phyloP scores from a whole-genome alignment of 768 basidiomycete genomes.

The Serpula lacrymans region DNA sequence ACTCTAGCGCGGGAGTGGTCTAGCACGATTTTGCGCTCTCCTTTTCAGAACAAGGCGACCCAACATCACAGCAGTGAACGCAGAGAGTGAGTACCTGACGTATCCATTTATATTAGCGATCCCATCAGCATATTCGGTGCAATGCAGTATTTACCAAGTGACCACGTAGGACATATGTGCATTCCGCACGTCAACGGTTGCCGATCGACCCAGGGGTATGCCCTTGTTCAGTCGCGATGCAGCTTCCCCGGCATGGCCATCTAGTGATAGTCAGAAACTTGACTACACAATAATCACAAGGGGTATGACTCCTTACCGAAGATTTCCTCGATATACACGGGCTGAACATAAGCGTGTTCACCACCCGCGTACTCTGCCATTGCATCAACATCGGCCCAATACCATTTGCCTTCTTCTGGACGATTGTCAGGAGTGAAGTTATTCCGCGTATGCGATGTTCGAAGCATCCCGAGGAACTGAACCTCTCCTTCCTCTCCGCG shows the following conservation, averaged over 20 bases:
- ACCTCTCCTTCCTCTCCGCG: conserved; percentile 52
- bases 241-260: conserved; percentile 81
- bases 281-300: conserved; percentile 4
- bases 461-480: conserved; percentile 82
- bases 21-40: conserved; percentile 41
- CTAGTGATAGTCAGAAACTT: conserved; percentile 41
- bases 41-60: conserved; percentile 59
- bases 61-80: conserved; percentile 83
- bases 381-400: conserved; percentile 81
- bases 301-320: conserved; percentile 57
- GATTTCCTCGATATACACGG: conserved; percentile 87
- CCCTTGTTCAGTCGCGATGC: conserved; percentile 58
- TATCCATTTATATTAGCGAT: no score
- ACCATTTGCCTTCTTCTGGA: conserved; percentile 80
- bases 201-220: conserved; percentile 78
- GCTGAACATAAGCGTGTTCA: conserved; percentile 67
- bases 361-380: conserved; percentile 83
- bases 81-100: conserved; percentile 84
- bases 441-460: conserved; percentile 71
- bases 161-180: conserved; percentile 92
- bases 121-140: no score
- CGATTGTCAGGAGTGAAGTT: conserved; percentile 87
- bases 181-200: conserved; percentile 86
- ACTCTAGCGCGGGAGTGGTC: conserved; percentile 53
- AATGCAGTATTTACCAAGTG: conserved; percentile 69